Evolutionary conservation across 192 early-diverging fungal species (phyloP).

Genomic region (Pilaira anomala): DNA sequence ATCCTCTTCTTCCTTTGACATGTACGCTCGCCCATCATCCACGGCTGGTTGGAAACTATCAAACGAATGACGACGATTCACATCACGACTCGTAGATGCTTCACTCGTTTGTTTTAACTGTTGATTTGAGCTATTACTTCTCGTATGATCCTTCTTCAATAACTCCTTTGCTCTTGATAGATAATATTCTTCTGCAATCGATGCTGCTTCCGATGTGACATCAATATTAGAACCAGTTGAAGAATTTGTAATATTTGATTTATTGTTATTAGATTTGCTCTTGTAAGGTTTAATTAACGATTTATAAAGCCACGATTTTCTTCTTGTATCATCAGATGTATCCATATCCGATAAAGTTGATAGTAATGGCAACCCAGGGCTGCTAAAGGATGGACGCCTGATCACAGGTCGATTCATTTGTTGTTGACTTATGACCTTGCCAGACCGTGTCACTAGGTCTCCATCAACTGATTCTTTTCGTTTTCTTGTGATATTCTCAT

Average conservation of each 20-base stretch:
- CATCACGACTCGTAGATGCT: neutral
- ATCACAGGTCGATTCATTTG: neutral
- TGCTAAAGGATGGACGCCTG: neutral
- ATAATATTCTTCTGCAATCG: neutral
- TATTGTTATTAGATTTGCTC: neutral
- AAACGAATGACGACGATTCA: conserved; percentile 14
- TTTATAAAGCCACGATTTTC: conserved; percentile 14
- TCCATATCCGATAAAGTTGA: too few species aligned
- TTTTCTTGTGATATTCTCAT: conserved; percentile 3
- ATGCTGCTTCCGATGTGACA: neutral
- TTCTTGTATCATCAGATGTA: neutral
- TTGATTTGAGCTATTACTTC: neutral
- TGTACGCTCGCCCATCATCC: neutral
- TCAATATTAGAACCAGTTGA: neutral
- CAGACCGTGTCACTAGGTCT: neutral
- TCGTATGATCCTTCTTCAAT: too few species aligned
- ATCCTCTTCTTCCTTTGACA: neutral
- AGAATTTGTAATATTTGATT: neutral
- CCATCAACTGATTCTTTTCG: neutral
- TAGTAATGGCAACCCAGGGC: too few species aligned
- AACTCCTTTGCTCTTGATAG: too few species aligned
- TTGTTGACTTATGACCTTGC: neutral
- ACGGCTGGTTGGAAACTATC: neutral
- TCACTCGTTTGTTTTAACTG: neutral
- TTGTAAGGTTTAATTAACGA: neutral